A percentile compares a stretch with the other conserved stretches of the same genome.
These are phyloP conservation scores for Clarkia xantiana DNA, from an alignment of 345 rosid genomes.

Conservation along the genomic window DNA sequence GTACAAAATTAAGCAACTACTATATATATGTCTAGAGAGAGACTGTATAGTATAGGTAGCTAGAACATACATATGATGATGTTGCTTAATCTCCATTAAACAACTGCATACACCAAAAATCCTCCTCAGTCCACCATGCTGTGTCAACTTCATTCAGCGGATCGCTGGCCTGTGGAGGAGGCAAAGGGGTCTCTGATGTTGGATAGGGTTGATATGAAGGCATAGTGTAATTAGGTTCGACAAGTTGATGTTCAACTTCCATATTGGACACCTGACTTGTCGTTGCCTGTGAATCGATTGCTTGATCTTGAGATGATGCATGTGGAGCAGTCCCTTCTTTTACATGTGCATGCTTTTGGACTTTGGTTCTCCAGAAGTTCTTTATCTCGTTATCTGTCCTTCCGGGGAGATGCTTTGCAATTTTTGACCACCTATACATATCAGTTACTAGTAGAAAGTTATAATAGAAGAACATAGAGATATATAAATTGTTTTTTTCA, in stretches of 20 bases:
- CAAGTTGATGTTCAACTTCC: neutral
- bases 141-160: slow-evolving; percentile 5
- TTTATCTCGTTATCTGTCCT: slow-evolving; percentile 97
- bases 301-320: slow-evolving; percentile 1
- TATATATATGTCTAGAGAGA: neutral
- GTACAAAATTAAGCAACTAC: neutral
- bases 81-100: slow-evolving; percentile 14
- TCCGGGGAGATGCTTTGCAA: slow-evolving; percentile 94
- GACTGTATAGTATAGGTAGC: neutral
- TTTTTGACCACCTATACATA: slow-evolving; percentile 26
- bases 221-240: slow-evolving; percentile 9
- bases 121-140: slow-evolving; percentile 26
- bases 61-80: neutral
- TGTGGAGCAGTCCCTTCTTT: slow-evolving; percentile 11
- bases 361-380: slow-evolving; percentile 90
- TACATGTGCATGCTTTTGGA: slow-evolving; percentile 77
- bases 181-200: neutral
- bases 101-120: slow-evolving; percentile 29
- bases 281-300: neutral
- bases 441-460: too few species aligned
- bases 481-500: too few species aligned
- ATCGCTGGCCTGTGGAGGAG: neutral
- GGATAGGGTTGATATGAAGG: neutral
- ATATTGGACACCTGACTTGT: slow-evolving; percentile 6
- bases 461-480: neutral